These are phyloP conservation scores for Westerdykella ornata DNA, from an alignment of 2,329 filamentous ascomycete genomes.

Conservation along the genomic window DNA sequence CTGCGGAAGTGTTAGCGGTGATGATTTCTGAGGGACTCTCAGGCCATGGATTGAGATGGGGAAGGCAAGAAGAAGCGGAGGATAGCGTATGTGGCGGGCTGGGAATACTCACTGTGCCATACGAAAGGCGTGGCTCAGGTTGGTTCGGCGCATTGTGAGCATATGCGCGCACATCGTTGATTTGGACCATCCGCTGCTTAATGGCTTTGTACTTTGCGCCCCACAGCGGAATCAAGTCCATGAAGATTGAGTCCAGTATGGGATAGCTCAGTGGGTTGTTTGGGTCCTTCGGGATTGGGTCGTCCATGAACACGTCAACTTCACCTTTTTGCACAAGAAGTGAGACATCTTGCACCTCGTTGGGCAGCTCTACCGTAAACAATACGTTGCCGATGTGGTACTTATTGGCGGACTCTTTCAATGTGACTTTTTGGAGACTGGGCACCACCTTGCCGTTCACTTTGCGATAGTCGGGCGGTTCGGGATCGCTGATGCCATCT, in stretches of 20 bases:
- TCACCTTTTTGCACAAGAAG: slow-evolving; percentile 15
- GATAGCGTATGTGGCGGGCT: background rate
- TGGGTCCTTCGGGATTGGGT: slow-evolving; percentile 14
- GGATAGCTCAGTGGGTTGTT: slow-evolving; percentile 12
- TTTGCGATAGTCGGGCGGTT: slow-evolving; percentile 25
- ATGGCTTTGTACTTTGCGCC: slow-evolving; percentile 23
- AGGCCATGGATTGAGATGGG: background rate
- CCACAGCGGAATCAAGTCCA: slow-evolving; percentile 19
- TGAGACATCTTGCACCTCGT: slow-evolving; percentile 9
- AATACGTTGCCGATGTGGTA: slow-evolving; percentile 29
- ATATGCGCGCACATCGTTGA: slow-evolving; percentile 20
- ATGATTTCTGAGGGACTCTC: background rate
- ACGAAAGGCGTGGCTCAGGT: slow-evolving; percentile 8
- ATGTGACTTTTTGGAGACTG: slow-evolving; percentile 14
- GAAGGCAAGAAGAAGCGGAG: too few relatives aligned
- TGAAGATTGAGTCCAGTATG: slow-evolving; percentile 21
- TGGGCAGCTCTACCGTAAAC: slow-evolving; percentile 6
- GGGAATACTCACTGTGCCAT: slow-evolving; percentile 20
- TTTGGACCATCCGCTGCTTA: slow-evolving; percentile 11
- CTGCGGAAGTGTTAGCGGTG: slow-evolving; percentile 4
- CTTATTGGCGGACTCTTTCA: slow-evolving; percentile 16
- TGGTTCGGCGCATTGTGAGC: slow-evolving; percentile 15
- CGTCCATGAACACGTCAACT: slow-evolving; percentile 16
- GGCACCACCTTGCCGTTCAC: slow-evolving; percentile 18
- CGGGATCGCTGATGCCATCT: slow-evolving; percentile 17